Percentiles rank a stretch among this genome's conserved stretches.
Conservation (phyloP, 805 yeast species). For the Saturnispora zaruensis region DNA sequence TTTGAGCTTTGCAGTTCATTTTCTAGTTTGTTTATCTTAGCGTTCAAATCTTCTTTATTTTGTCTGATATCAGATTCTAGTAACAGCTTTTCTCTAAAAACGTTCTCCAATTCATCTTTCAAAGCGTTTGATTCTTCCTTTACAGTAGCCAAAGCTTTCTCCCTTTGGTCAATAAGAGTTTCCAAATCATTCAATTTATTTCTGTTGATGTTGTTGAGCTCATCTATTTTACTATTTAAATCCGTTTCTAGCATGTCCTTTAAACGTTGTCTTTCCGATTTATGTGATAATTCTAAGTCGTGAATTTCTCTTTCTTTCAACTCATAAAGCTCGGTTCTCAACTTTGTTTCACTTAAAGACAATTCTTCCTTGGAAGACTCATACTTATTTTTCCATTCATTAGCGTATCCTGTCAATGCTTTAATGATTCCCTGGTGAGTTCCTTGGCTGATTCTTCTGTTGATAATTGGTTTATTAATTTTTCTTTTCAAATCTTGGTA, state of each 20-base stretch:
- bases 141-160: slow-evolving; percentile 6
- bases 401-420: slow-evolving; percentile 5
- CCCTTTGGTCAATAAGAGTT: slow-evolving; percentile 7
- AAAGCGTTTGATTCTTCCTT: slow-evolving; percentile 11
- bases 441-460: neutral
- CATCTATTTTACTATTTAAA: slow-evolving; percentile 25
- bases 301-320: slow-evolving; percentile 27
- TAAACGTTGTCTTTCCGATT: slow-evolving; percentile 26
- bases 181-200: neutral
- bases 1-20: neutral
- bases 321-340: slow-evolving; percentile 24
- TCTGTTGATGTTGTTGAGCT: neutral
- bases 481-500: slow-evolving; percentile 22
- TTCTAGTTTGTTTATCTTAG: neutral
- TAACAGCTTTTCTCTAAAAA: slow-evolving; percentile 1
- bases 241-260: slow-evolving; percentile 28
- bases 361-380: neutral
- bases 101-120: neutral
- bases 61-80: slow-evolving; percentile 1
- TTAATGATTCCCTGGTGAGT: slow-evolving; percentile 5
- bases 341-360: slow-evolving; percentile 21
- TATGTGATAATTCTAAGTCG: slow-evolving; percentile 31
- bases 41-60: slow-evolving; percentile 1
- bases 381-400: slow-evolving; percentile 3
- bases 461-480: neutral